Evolutionary conservation across 2,329 filamentous ascomycete genomes (phyloP).

Genomic region (Pseudogymnoascus pannorum): DNA sequence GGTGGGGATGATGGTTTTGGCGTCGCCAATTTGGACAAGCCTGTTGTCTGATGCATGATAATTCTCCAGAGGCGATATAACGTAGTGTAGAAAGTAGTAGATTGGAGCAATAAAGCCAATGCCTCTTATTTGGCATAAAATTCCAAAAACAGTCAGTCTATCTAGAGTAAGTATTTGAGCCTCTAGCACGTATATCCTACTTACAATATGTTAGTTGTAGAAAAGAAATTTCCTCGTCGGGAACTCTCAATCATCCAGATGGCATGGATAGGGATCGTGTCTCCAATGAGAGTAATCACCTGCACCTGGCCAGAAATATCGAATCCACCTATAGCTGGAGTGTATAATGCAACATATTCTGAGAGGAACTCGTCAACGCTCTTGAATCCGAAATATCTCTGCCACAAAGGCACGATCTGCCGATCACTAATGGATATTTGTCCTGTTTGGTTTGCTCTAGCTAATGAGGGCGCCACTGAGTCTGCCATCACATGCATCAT

Average conservation of each 20-base stretch:
- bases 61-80: conserved; percentile 21
- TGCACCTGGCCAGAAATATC: conserved; percentile 18
- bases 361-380: conserved; percentile 17
- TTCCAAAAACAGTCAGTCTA: conserved; percentile 17
- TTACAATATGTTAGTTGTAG: conserved; percentile 16
- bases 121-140: conserved; percentile 19
- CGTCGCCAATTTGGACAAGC: conserved; percentile 24
- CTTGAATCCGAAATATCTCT: conserved; percentile 16
- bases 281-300: conserved; percentile 21
- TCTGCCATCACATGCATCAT: neutral
- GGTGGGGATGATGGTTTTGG: conserved; percentile 26
- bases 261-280: conserved; percentile 18
- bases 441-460: neutral
- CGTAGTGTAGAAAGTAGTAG: conserved; percentile 28
- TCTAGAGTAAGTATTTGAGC: conserved; percentile 11
- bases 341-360: conserved; percentile 20
- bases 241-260: conserved; percentile 20
- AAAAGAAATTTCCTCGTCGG: conserved; percentile 20
- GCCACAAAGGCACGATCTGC: conserved; percentile 8
- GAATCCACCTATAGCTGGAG: conserved; percentile 15
- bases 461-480: neutral
- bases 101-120: conserved; percentile 25
- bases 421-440: conserved; percentile 10
- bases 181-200: neutral
- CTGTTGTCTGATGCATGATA: conserved; percentile 27